These are phyloP conservation scores for Ceratobasidium sp. DNA, from an alignment of 1,284 basidiomycete species.

Conservation along the genomic window DNA sequence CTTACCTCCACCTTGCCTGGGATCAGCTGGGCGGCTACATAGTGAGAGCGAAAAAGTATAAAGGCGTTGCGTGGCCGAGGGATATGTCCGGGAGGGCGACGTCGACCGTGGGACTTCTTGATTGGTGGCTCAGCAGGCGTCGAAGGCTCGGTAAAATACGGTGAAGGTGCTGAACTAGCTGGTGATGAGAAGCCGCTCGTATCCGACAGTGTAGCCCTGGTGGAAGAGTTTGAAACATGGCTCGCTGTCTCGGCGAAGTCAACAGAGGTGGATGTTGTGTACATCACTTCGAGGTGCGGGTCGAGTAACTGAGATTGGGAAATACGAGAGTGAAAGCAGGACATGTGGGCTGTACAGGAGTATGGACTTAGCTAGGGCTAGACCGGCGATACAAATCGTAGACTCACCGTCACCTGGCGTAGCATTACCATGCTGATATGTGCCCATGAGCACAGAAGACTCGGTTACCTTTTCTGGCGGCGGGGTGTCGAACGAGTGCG, in stretches of 20 bases:
- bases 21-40: slow-evolving; percentile 48
- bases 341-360: too few relatives aligned
- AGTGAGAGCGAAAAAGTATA: slow-evolving; percentile 81
- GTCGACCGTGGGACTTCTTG: slow-evolving; percentile 23
- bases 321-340: background rate
- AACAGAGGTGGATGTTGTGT: background rate
- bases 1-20: slow-evolving; percentile 38
- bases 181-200: slow-evolving; percentile 13
- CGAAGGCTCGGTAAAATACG: slow-evolving; percentile 12
- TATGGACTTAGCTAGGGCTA: background rate
- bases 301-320: background rate
- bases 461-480: background rate
- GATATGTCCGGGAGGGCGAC: slow-evolving; percentile 57
- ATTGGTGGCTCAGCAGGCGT: slow-evolving; percentile 8
- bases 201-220: background rate
- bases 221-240: background rate
- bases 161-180: slow-evolving; percentile 1
- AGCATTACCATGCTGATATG: background rate
- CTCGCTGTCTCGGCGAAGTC: background rate
- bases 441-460: background rate
- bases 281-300: slow-evolving; percentile 13
- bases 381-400: background rate
- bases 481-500: background rate
- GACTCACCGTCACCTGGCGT: background rate
- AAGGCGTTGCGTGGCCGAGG: slow-evolving; percentile 87